Evolutionary conservation across 2,329 filamentous ascomycete species (phyloP).

Genomic region (Beauveria asiatica): DNA sequence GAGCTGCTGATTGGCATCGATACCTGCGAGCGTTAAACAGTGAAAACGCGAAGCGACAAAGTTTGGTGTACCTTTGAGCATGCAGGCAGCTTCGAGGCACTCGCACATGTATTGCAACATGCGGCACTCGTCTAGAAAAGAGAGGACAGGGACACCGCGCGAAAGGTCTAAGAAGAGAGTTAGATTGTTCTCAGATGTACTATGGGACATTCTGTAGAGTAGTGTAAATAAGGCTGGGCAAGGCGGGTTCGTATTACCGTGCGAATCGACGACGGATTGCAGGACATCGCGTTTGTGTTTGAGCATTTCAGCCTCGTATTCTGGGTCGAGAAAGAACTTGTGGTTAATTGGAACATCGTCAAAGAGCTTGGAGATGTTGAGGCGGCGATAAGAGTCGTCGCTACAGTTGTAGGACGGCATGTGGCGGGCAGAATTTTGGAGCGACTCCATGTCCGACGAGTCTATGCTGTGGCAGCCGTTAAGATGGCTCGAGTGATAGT

Average conservation of each 20-base stretch:
- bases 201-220: background rate
- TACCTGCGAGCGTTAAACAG: background rate
- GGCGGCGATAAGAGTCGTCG: background rate
- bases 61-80: conserved; percentile 3
- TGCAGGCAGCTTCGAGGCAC: conserved; percentile 8
- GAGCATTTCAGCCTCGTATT: conserved; percentile 11
- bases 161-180: background rate
- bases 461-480: background rate
- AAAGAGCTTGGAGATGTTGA: conserved; percentile 4
- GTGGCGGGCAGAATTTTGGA: background rate
- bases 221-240: too few relatives aligned
- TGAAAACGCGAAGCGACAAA: background rate
- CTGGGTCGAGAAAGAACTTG: conserved; percentile 7
- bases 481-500: background rate
- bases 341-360: conserved; percentile 4
- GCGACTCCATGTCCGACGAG: background rate
- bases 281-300: conserved; percentile 4
- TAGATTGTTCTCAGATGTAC: background rate
- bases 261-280: conserved; percentile 5
- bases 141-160: background rate
- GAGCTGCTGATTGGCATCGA: conserved; percentile 10
- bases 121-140: conserved; percentile 6
- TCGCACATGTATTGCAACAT: conserved; percentile 9
- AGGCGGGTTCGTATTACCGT: background rate
- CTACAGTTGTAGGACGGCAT: background rate